Evolutionary conservation across 257 asterid genomes (phyloP).

Genomic region (Ballota nigra): DNA sequence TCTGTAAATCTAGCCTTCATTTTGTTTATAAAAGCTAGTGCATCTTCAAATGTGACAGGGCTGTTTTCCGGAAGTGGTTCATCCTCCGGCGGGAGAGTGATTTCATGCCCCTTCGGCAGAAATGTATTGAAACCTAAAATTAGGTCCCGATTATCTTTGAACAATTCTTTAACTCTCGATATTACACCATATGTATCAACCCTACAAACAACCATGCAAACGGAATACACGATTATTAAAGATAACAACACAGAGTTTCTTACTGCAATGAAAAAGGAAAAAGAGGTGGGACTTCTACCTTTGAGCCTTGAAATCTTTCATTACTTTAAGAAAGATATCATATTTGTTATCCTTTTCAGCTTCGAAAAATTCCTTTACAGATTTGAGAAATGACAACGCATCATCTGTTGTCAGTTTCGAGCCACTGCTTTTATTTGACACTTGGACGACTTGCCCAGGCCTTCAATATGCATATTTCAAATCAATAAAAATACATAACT

Average conservation of each 20-base stretch:
- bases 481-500: slow-evolving; percentile 15
- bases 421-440: slow-evolving; percentile 66
- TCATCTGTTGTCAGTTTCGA: slow-evolving; percentile 70
- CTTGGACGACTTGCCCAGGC: slow-evolving; percentile 56
- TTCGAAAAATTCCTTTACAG: slow-evolving; percentile 71
- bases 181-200: slow-evolving; percentile 64
- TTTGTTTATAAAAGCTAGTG: slow-evolving; percentile 76
- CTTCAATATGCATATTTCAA: slow-evolving; percentile 42
- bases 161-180: slow-evolving; percentile 74
- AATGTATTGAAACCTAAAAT: slow-evolving; percentile 94
- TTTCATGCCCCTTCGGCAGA: slow-evolving; percentile 81
- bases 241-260: background rate
- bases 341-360: slow-evolving; percentile 66
- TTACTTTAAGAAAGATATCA: slow-evolving; percentile 83
- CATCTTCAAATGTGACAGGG: slow-evolving; percentile 75
- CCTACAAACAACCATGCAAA: slow-evolving; percentile 43
- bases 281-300: slow-evolving; percentile 40
- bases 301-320: slow-evolving; percentile 92
- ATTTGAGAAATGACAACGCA: slow-evolving; percentile 77
- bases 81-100: slow-evolving; percentile 63
- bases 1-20: slow-evolving; percentile 86
- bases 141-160: slow-evolving; percentile 75
- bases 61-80: slow-evolving; percentile 61
- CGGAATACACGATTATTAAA: slow-evolving; percentile 10
- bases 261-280: slow-evolving; percentile 14